phyloP scores from a whole-genome alignment of 768 basidiomycete genomes.

The Lanmaoa rubissima region DNA sequence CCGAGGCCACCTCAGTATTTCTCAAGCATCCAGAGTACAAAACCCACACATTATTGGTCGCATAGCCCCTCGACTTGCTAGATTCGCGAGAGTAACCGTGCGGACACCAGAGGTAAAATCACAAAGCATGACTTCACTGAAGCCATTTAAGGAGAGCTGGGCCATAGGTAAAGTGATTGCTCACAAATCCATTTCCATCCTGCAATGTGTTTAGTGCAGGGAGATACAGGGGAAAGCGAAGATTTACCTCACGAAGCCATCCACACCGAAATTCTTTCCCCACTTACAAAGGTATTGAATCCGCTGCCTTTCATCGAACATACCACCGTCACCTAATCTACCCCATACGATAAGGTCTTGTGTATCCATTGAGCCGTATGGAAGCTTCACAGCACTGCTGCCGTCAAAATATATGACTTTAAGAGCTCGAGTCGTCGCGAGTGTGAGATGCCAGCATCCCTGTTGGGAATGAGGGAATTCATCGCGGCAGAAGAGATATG shows the following conservation, averaged over 20 bases:
- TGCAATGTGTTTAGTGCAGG: conserved; percentile 5
- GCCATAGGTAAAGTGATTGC: background rate
- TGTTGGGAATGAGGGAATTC: background rate
- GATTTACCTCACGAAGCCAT: conserved; percentile 46
- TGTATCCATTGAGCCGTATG: conserved; percentile 41
- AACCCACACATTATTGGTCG: background rate
- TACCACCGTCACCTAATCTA: conserved; percentile 12
- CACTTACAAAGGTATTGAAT: conserved; percentile 42
- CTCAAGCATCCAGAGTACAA: background rate
- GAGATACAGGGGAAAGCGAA: background rate
- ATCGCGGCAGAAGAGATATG: conserved; percentile 37
- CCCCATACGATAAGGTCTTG: conserved; percentile 52
- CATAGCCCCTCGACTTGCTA: background rate
- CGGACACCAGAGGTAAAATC: conserved; percentile 30
- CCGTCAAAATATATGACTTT: conserved; percentile 55
- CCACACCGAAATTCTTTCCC: conserved; percentile 40
- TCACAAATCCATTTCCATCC: conserved; percentile 35
- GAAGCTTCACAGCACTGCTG: conserved; percentile 44
- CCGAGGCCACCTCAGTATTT: background rate
- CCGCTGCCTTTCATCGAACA: conserved; percentile 34
- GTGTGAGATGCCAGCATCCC: conserved; percentile 19
- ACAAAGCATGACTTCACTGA: conserved; percentile 40
- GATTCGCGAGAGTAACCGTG: conserved; percentile 19
- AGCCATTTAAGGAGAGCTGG: background rate
- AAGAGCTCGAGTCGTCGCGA: conserved; percentile 31